A percentile compares a stretch with the other conserved stretches of the same genome.
These are phyloP conservation scores for Epichloe brachyelytri DNA, from an alignment of 2,329 filamentous ascomycete genomes.

Conservation along the genomic window DNA sequence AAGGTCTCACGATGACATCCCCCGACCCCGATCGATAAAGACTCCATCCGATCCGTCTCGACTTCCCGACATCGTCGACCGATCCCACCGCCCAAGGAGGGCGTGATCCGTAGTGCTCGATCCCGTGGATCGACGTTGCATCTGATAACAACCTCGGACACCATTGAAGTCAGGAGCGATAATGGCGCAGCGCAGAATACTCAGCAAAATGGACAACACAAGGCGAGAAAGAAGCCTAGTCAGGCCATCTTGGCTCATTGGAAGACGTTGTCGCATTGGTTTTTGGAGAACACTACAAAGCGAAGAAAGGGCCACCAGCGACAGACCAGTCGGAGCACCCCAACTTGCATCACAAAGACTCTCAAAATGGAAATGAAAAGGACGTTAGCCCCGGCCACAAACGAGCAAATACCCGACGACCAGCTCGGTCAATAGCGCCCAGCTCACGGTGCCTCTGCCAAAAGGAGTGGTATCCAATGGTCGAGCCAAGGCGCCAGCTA, in stretches of 20 bases:
- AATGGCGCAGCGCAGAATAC: slow-evolving; percentile 7
- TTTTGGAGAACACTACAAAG: slow-evolving; percentile 45
- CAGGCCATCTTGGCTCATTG: slow-evolving; percentile 47
- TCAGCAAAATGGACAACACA: slow-evolving; percentile 24
- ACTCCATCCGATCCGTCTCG: slow-evolving; percentile 60
- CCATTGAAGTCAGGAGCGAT: slow-evolving; percentile 22
- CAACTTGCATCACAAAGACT: slow-evolving; percentile 40
- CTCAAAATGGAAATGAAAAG: slow-evolving; percentile 31
- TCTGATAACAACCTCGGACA: slow-evolving; percentile 56
- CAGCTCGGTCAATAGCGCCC: slow-evolving; percentile 18
- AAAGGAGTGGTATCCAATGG: slow-evolving; percentile 41
- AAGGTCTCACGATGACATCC: slow-evolving; percentile 30
- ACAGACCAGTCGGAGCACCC: slow-evolving; percentile 43
- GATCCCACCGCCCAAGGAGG: slow-evolving; percentile 77
- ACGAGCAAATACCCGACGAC: slow-evolving; percentile 42
- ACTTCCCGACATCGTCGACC: slow-evolving; percentile 66
- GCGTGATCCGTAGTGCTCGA: slow-evolving; percentile 50
- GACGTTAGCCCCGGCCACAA: slow-evolving; percentile 44
- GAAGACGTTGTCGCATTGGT: slow-evolving; percentile 54
- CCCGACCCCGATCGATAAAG: slow-evolving; percentile 67
- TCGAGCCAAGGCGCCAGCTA: slow-evolving; percentile 20
- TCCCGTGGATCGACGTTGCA: slow-evolving; percentile 78
- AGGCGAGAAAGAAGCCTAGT: slow-evolving; percentile 42
- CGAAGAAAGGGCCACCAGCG: slow-evolving; percentile 35
- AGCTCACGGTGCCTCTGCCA: slow-evolving; percentile 32